Base-by-base conservation (phyloP, 257 asterid species). In the Prunella vulgaris region DNA sequence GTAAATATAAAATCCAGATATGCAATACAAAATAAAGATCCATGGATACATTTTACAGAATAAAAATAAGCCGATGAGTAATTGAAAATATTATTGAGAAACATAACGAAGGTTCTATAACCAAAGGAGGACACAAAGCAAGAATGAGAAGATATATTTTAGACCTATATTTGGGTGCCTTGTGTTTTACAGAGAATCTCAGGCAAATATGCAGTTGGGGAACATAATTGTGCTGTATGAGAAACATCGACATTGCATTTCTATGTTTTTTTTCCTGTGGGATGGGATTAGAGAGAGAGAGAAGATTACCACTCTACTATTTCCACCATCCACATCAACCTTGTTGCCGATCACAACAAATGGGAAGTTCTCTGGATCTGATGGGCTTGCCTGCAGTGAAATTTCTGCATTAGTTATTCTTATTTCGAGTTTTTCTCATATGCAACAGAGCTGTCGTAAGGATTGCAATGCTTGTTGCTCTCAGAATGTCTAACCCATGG, bases 331-430 rank as follows among this genome's bases (percentile, higher is more conserved):
- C 78, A 89, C 88, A 66, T 94, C 99, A 80, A 79, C 71, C 90
- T 94, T 94, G 90, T 94, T 94, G 60, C 99, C 99, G 48, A 94
- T 80, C 85, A 94, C 99, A 78, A 94, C 93, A 86, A 94, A 94
- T 38, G 97, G 97, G 74, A 94, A 94, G 72, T 94, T 91, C 71
- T 94, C 99, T 22, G 96, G 99, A 78, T 94, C 97, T 2, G 97
- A 80, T 61, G 99, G 99, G 74, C 96, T 89, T 32, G 99, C 97
- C 99, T 94, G 97, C 86, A 85, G 40, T 20, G 25, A 56, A 68
- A 73, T 52, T 69, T 57, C 15, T 44, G 18, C 28, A 46, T 38
- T 73, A 24, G 74, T 42, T n/a, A 27, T 53, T 51, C 28, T 22
- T 24, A 10, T n/a, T 32, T 20, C 57, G 1, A 2, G 17, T 28